Percentiles rank a stretch among this genome's conserved stretches.
phyloP scores from a whole-genome alignment of 106 monocot species.

The Triglochin maritima region DNA sequence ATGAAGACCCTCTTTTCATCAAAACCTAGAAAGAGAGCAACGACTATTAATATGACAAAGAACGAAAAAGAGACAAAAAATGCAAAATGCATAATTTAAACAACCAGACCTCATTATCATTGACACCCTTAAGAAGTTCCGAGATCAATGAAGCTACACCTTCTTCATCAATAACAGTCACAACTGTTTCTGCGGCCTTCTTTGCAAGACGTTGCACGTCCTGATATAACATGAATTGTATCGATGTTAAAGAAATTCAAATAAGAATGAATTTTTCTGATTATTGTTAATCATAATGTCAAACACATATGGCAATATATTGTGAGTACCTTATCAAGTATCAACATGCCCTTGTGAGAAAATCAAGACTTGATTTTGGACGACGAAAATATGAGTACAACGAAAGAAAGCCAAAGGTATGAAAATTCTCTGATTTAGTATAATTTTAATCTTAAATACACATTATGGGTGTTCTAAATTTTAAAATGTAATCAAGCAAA shows the following conservation, averaged over 20 bases:
- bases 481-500: no score
- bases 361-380: no score
- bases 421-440: no score
- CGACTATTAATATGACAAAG: neutral
- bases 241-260: neutral
- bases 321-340: no score
- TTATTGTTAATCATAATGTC: no score
- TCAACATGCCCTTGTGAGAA: no score
- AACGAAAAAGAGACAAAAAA: neutral
- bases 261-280: neutral
- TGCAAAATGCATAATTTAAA: neutral
- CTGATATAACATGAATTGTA: slow-evolving; percentile 13
- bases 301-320: no score
- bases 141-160: slow-evolving; percentile 61
- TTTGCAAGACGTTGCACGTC: slow-evolving; percentile 68
- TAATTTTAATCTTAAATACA: no score
- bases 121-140: slow-evolving; percentile 65
- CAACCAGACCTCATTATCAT: slow-evolving; percentile 58
- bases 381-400: no score
- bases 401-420: no score
- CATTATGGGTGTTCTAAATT: no score
- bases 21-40: slow-evolving; percentile 34
- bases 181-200: slow-evolving; percentile 93
- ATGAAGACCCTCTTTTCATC: slow-evolving; percentile 77
- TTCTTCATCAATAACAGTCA: slow-evolving; percentile 86